These are phyloP conservation scores for Schizopora paradoxa DNA, from an alignment of 1,284 basidiomycete genomes.

Conservation along the genomic window DNA sequence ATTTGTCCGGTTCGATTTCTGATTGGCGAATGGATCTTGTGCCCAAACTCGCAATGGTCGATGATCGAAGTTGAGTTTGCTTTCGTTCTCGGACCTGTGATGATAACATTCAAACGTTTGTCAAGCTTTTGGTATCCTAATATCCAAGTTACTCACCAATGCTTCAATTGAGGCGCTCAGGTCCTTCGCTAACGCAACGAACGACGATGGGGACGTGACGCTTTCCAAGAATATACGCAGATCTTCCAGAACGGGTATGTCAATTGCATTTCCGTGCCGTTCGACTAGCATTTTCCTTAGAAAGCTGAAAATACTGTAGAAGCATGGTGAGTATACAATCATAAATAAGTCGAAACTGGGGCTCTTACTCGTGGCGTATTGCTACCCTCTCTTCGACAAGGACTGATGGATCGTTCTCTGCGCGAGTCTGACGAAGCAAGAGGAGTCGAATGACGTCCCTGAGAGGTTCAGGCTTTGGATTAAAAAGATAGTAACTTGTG, in stretches of 20 bases:
- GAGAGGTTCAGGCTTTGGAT: conserved; percentile 12
- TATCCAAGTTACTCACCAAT: conserved; percentile 20
- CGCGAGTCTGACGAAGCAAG: conserved; percentile 7
- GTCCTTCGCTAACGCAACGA: conserved; percentile 1
- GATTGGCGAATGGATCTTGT: conserved; percentile 20
- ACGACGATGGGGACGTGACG: conserved; percentile 4
- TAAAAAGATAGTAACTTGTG: conserved; percentile 13
- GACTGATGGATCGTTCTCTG: conserved; percentile 5
- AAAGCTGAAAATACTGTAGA: conserved; percentile 12
- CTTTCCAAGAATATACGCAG: conserved; percentile 10
- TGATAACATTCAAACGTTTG: background rate
- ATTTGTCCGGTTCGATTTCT: conserved; percentile 22
- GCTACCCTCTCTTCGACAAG: conserved; percentile 6
- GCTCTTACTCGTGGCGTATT: conserved; percentile 10
- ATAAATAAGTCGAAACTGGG: no score
- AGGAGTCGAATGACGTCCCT: conserved; percentile 15
- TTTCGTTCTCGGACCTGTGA: conserved; percentile 10
- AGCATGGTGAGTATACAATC: background rate
- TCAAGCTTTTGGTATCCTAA: background rate
- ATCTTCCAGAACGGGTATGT: conserved; percentile 10
- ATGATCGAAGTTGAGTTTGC: no score
- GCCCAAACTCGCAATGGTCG: conserved; percentile 20
- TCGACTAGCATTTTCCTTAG: conserved; percentile 11
- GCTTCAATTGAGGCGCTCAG: conserved; percentile 21
- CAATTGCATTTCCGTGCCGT: conserved; percentile 9